These are phyloP conservation scores for Bocquillonia castaneifolia DNA, from an alignment of 441 rosid species.

Conservation along the genomic window DNA sequence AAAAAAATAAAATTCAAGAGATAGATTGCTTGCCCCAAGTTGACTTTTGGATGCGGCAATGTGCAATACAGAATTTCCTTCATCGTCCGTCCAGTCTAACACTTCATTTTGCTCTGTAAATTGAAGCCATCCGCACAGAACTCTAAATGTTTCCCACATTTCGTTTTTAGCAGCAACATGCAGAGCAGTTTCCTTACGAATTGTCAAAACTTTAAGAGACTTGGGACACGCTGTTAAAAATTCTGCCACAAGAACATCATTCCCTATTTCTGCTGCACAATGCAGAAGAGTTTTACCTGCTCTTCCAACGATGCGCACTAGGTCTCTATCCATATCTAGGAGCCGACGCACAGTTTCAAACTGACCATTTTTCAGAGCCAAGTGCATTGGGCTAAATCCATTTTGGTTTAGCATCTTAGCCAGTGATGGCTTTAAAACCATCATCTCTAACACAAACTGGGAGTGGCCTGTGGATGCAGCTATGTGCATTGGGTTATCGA, in stretches of 20 bases:
- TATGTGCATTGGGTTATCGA: constrained; percentile 20
- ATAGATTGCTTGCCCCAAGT: too few species aligned
- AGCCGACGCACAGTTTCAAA: background rate
- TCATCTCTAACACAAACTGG: constrained; percentile 27
- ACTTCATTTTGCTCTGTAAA: too few species aligned
- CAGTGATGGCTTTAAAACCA: constrained; percentile 30
- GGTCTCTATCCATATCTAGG: constrained; percentile 13
- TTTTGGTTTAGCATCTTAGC: constrained; percentile 8
- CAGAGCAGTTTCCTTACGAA: constrained; percentile 25
- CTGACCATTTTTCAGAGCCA: background rate
- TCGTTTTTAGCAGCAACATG: constrained; percentile 18
- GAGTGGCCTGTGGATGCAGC: constrained; percentile 15
- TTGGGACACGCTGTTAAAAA: constrained; percentile 26
- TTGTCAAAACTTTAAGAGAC: constrained; percentile 23
- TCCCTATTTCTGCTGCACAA: constrained; percentile 17
- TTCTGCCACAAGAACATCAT: constrained; percentile 15
- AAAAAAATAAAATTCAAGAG: too few species aligned
- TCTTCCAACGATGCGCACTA: constrained; percentile 27
- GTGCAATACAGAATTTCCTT: too few species aligned
- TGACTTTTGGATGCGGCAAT: too few species aligned
- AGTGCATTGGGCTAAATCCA: constrained; percentile 14
- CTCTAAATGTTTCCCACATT: background rate
- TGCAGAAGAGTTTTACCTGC: constrained; percentile 30
- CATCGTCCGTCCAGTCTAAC: too few species aligned
- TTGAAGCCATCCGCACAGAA: too few species aligned